Conservation (phyloP, 129 eudicot genomes). For the Chrysanthemum lavandulifolium region DNA sequence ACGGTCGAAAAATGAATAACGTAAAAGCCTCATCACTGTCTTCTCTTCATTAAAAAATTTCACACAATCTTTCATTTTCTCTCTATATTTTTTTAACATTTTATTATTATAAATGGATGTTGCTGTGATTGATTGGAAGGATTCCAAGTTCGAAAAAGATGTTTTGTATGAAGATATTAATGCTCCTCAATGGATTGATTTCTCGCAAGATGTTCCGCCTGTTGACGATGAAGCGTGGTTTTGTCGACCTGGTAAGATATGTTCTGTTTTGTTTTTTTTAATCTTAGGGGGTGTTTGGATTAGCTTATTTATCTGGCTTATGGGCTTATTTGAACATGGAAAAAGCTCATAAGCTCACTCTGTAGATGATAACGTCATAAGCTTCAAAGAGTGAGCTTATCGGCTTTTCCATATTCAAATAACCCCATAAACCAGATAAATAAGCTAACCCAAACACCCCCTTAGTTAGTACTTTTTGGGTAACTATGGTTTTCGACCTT, state of each 20-base stretch:
- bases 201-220: conserved; percentile 35
- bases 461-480: neutral
- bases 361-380: too few species aligned
- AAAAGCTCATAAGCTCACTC: too few species aligned
- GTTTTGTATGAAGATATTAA: conserved; percentile 60
- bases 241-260: conserved; percentile 58
- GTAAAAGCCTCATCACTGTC: conserved; percentile 18
- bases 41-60: conserved; percentile 11
- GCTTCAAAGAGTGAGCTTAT: too few species aligned
- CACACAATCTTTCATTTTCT: neutral
- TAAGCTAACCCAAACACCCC: too few species aligned
- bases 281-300: too few species aligned
- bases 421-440: too few species aligned
- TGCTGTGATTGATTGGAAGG: conserved; percentile 76
- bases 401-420: too few species aligned
- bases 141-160: conserved; percentile 64
- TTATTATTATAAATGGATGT: conserved; percentile 57
- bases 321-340: too few species aligned
- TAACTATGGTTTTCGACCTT: too few species aligned
- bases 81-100: too few species aligned
- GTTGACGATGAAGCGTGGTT: conserved; percentile 81
- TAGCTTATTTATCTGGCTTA: too few species aligned
- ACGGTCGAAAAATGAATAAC: conserved; percentile 41
- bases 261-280: neutral
- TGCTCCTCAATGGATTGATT: conserved; percentile 88